Base-by-base conservation (phyloP, 768 basidiomycete genomes). In the Candolleomyces eurysporus region DNA sequence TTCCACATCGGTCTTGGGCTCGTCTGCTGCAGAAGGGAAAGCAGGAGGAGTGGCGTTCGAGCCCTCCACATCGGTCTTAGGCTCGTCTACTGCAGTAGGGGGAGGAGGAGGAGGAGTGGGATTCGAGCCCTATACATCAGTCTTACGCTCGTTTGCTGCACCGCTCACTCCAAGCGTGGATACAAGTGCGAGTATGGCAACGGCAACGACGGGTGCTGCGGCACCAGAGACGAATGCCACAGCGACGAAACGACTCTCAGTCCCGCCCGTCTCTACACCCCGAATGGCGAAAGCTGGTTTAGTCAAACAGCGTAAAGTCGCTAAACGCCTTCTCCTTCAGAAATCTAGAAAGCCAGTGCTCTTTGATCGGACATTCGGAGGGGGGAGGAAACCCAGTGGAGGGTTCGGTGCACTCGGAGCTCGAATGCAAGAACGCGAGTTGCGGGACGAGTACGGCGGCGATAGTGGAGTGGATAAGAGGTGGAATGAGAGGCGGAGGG, bases 381-480 rank as follows among this genome's bases (percentile, higher is more conserved):
- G 59, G 51, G 50, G 39, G 63, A 46, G 40, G 14, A 14, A 49
- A 46, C n/a, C 48, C 17, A 51, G 43, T 66, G 71, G 64, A 0
- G 55, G 64, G 19, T 86, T 87, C 56, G 78, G 80, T 0, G 75
- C 79, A 5, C 82, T 83, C 56, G 83, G 86, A 0, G 86, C 84
- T 16, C 80, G 82, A 65, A 67, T 81, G 62, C 79, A 81, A 11
- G 88, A 90, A 68, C 81, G 76, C 13, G 73, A 74, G 64, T 66
- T 88, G 65, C 80, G 71, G 17, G 75, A 69, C 17, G 74, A 70
- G 16, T 79, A 80, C n/a, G 67, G 53, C 31, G 77, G 79, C n/a
- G 67, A n/a, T n/a, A n/a, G 52, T 22, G 76, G 60, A 46, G 65
- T 63, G 30, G 76, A 81, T 66, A 72, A 78, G 3, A 75, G 76